Percentiles rank a stretch among this genome's conserved stretches.
Evolutionary conservation across 169 alveolate species (phyloP).

Genomic region (Plasmodium berghei): DNA sequence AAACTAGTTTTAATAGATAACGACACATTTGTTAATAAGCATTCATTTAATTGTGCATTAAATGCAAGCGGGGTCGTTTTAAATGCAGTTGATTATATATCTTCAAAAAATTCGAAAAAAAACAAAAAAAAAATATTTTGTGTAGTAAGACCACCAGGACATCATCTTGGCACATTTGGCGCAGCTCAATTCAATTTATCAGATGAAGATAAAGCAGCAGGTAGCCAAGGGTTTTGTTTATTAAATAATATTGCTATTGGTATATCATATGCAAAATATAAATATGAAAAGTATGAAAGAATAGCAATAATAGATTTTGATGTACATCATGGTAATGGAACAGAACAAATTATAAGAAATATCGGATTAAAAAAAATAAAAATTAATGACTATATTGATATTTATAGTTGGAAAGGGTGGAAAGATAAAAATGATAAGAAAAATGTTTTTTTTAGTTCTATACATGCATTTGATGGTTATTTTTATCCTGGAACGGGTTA

Average conservation of each 20-base stretch:
- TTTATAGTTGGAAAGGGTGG: slow-evolving; percentile 90
- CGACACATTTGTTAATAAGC: slow-evolving; percentile 71
- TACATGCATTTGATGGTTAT: slow-evolving; percentile 94
- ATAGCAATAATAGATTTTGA: slow-evolving; percentile 99
- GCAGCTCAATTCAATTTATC: slow-evolving; percentile 87
- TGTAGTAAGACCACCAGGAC: slow-evolving; percentile 98
- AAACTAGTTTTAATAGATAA: slow-evolving; percentile 46
- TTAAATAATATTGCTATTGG: slow-evolving; percentile 98
- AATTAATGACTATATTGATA: slow-evolving; percentile 73
- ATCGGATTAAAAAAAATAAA: slow-evolving; percentile 84
- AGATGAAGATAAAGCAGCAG: slow-evolving; percentile 88
- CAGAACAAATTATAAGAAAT: slow-evolving; percentile 95
- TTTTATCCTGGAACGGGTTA: slow-evolving; percentile 97
- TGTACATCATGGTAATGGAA: slow-evolving; percentile 99
- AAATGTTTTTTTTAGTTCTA: slow-evolving; percentile 93
- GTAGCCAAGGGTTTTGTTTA: slow-evolving; percentile 98
- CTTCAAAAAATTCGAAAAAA: slow-evolving; percentile 11
- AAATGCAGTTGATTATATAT: slow-evolving; percentile 58
- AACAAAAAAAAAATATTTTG: slow-evolving; percentile 76
- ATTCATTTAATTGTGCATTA: slow-evolving; percentile 66
- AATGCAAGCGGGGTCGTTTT: slow-evolving; percentile 74
- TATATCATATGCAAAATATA: slow-evolving; percentile 95
- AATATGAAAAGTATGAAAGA: slow-evolving; percentile 90
- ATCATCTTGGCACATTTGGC: slow-evolving; percentile 98
- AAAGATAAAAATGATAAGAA: slow-evolving; percentile 89